A percentile compares a stretch with the other conserved stretches of the same genome.
These are phyloP conservation scores for Gentiana straminea DNA, from an alignment of 257 asterid genomes.

Conservation along the genomic window DNA sequence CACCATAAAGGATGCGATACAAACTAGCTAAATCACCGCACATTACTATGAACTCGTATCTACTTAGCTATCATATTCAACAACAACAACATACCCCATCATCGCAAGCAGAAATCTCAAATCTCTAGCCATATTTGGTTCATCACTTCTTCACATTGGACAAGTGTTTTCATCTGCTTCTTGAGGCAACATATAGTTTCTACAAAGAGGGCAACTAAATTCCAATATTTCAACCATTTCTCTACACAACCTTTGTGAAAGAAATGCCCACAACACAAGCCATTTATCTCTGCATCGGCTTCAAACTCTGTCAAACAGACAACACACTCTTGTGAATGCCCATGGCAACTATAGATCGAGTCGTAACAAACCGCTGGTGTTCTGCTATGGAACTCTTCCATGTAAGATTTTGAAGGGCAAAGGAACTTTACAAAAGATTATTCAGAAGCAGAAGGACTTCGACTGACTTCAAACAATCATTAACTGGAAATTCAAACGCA, in stretches of 20 bases:
- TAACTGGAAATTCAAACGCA: too few species aligned
- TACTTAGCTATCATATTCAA: slow-evolving; percentile 42
- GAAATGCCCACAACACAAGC: slow-evolving; percentile 66
- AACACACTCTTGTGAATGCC: slow-evolving; percentile 47
- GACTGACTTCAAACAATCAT: too few species aligned
- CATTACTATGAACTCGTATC: slow-evolving; percentile 9
- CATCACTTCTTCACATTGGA: slow-evolving; percentile 50
- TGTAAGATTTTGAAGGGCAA: neutral
- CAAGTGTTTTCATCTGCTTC: slow-evolving; percentile 43
- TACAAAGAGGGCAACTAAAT: slow-evolving; percentile 86
- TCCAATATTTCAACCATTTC: slow-evolving; percentile 79
- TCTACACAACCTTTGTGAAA: slow-evolving; percentile 72
- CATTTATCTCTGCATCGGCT: slow-evolving; percentile 60
- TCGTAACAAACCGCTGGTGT: slow-evolving; percentile 54
- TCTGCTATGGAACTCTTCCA: slow-evolving; percentile 66
- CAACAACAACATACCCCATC: neutral
- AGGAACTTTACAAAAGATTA: too few species aligned
- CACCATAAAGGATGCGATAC: slow-evolving; percentile 60
- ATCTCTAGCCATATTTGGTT: too few species aligned
- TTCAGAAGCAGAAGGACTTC: too few species aligned
- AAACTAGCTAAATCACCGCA: slow-evolving; percentile 25
- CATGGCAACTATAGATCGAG: slow-evolving; percentile 23
- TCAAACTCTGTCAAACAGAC: slow-evolving; percentile 66
- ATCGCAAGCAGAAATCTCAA: slow-evolving; percentile 1
- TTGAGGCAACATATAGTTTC: slow-evolving; percentile 61